phyloP scores from a whole-genome alignment of 305 asterid genomes.

The Petunia hybrid region DNA sequence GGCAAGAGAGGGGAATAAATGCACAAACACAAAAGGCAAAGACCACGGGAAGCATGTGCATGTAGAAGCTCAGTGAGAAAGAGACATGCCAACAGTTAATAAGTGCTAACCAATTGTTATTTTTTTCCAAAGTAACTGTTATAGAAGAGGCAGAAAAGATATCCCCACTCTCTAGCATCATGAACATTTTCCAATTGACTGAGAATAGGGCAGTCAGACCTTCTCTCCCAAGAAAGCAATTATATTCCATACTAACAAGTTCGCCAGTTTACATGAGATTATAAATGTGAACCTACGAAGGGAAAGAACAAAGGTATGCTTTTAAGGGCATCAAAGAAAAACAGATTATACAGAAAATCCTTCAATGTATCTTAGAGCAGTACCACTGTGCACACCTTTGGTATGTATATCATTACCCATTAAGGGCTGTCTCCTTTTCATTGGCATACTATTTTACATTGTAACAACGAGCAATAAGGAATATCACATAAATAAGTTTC shows the following conservation, averaged over 20 bases:
- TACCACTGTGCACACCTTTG: background rate
- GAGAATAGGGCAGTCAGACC: background rate
- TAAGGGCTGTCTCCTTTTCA: background rate
- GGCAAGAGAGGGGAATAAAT: background rate
- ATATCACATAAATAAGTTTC: background rate
- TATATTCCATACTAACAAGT: background rate
- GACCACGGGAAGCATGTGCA: constrained; percentile 12
- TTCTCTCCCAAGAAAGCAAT: background rate
- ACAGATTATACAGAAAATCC: background rate
- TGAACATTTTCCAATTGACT: background rate
- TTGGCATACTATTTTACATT: background rate
- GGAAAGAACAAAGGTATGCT: background rate
- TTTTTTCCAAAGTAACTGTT: background rate
- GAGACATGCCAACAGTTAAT: background rate
- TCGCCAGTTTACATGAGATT: background rate
- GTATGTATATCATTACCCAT: background rate
- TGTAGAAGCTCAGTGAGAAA: background rate
- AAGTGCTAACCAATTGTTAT: background rate
- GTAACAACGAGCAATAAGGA: background rate
- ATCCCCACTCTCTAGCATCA: background rate
- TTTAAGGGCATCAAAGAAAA: background rate
- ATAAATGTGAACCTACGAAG: background rate
- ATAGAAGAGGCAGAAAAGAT: constrained; percentile 14
- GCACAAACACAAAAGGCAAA: background rate
- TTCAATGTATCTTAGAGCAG: constrained; percentile 5